These are phyloP conservation scores for Pseudogymnoascus sp. DNA, from an alignment of 2,329 filamentous ascomycete species.

Conservation along the genomic window DNA sequence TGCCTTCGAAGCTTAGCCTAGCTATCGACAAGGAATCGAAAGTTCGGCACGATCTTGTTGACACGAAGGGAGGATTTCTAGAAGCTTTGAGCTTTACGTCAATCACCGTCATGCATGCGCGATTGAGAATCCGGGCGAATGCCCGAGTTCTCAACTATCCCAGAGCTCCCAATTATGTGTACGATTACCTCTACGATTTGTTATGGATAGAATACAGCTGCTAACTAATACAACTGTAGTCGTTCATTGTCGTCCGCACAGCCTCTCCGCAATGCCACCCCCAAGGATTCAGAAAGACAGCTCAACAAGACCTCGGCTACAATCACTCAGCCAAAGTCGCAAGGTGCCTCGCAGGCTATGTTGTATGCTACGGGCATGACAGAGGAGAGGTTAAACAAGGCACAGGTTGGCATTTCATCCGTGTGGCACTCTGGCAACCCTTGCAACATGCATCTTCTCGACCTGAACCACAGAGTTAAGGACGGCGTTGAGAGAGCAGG, in stretches of 20 bases:
- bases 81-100: background rate
- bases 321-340: conserved; percentile 96
- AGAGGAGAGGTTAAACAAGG: conserved; percentile 86
- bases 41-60: background rate
- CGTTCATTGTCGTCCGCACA: conserved; percentile 25
- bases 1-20: background rate
- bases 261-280: conserved; percentile 18
- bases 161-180: conserved; percentile 26
- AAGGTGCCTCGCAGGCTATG: conserved; percentile 98
- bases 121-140: conserved; percentile 24
- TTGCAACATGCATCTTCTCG: conserved; percentile 97
- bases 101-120: conserved; percentile 12
- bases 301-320: conserved; percentile 77
- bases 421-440: conserved; percentile 98
- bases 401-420: conserved; percentile 94
- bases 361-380: conserved; percentile 87
- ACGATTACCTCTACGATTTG: conserved; percentile 14
- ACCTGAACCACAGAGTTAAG: conserved; percentile 49
- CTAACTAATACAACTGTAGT: conserved; percentile 14
- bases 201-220: conserved; percentile 12
- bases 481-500: conserved; percentile 67
- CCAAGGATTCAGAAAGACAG: conserved; percentile 25
- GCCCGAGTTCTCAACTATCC: conserved; percentile 21
- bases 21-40: background rate
- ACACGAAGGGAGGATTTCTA: background rate